phyloP scores from a whole-genome alignment of 768 basidiomycete genomes.

The Lactarius psammicola region DNA sequence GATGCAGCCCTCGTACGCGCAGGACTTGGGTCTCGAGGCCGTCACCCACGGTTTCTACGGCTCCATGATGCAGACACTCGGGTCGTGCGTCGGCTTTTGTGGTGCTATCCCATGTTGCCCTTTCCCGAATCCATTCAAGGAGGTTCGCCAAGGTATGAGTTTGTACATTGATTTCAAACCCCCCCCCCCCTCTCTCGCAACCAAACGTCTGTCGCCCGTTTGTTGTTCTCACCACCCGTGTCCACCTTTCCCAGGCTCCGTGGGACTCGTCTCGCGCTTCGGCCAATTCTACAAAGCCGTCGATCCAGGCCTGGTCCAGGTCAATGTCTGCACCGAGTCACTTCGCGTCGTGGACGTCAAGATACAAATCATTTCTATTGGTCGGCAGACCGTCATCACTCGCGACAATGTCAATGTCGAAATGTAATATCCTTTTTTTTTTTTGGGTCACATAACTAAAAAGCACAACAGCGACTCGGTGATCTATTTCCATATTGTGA shows the following conservation, averaged over 20 bases:
- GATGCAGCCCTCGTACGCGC: constrained; percentile 95
- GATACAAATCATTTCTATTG: constrained; percentile 90
- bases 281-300: constrained; percentile 96
- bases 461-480: constrained; percentile 77
- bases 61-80: constrained; percentile 71
- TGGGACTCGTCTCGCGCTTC: constrained; percentile 89
- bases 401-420: constrained; percentile 96
- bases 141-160: constrained; percentile 73
- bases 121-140: constrained; percentile 79
- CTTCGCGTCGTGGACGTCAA: constrained; percentile 90
- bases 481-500: constrained; percentile 87
- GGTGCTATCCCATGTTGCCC: constrained; percentile 86
- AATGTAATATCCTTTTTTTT: constrained; percentile 51
- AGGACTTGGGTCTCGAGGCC: constrained; percentile 74
- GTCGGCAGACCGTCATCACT: constrained; percentile 87
- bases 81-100: constrained; percentile 58
- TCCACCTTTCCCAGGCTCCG: constrained; percentile 56
- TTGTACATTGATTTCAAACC: no score
- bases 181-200: no score
- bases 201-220: background rate
- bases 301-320: constrained; percentile 86
- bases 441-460: constrained; percentile 24
- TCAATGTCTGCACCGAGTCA: constrained; percentile 92
- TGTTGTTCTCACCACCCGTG: constrained; percentile 19
- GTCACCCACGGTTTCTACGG: constrained; percentile 88